Percentiles rank a stretch among this genome's conserved stretches.
These are phyloP conservation scores for Trifolium subterraneum DNA, from an alignment of 306 rosid species.

Conservation along the genomic window DNA sequence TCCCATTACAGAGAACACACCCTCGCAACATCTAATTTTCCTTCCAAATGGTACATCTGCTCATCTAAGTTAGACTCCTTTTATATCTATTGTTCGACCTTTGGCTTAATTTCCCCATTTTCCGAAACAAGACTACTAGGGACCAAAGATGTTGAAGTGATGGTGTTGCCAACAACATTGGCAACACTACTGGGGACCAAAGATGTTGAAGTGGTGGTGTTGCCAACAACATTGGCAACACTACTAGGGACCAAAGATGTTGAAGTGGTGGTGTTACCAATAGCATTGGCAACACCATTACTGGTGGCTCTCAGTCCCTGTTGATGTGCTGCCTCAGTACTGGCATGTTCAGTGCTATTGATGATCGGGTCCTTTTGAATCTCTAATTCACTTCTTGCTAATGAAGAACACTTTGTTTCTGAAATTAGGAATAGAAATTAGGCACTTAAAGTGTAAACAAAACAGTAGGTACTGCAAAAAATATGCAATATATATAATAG, in stretches of 20 bases:
- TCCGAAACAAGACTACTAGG: conserved; percentile 52
- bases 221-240: conserved; percentile 52
- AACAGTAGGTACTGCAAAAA: conserved; percentile 26
- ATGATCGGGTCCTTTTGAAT: conserved; percentile 55
- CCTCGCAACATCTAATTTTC: conserved; percentile 35
- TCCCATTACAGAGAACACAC: conserved; percentile 47
- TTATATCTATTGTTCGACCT: conserved; percentile 57
- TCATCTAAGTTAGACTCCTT: conserved; percentile 49
- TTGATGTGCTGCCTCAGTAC: conserved; percentile 49
- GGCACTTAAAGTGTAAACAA: conserved; percentile 27
- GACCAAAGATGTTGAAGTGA: conserved; percentile 37
- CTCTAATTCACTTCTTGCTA: conserved; percentile 73
- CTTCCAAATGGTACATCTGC: conserved; percentile 38
- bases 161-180: conserved; percentile 46
- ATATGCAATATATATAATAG: background rate
- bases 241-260: conserved; percentile 39
- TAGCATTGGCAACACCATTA: conserved; percentile 60
- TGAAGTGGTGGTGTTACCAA: conserved; percentile 46
- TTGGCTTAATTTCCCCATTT: conserved; percentile 60
- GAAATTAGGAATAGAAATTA: conserved; percentile 47
- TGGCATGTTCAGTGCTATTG: conserved; percentile 55
- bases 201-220: conserved; percentile 45
- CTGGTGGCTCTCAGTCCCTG: conserved; percentile 51
- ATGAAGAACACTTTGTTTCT: conserved; percentile 84
- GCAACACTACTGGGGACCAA: conserved; percentile 43